Conservation (phyloP, 176 grass and related monocot genomes). For the Raddia guianensis region DNA sequence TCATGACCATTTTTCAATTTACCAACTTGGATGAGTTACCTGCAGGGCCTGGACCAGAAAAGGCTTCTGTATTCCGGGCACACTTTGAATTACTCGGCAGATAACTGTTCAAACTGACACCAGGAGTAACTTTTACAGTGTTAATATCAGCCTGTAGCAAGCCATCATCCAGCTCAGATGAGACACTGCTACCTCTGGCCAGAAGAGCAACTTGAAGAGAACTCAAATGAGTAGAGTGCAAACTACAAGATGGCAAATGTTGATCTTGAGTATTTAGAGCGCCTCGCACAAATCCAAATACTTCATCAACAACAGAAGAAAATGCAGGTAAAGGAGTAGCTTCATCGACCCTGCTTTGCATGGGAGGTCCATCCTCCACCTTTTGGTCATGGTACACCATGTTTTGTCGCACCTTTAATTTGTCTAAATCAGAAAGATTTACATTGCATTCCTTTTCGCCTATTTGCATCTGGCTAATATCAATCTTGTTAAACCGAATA, state of each 20-base stretch:
- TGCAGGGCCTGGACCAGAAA: constrained; percentile 44
- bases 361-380: constrained; percentile 44
- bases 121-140: constrained; percentile 32
- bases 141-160: constrained; percentile 44
- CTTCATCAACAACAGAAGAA: constrained; percentile 74
- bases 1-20: constrained; percentile 50
- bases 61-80: constrained; percentile 39
- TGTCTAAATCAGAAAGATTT: constrained; percentile 59
- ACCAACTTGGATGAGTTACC: constrained; percentile 47
- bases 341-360: constrained; percentile 37
- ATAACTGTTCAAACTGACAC: constrained; percentile 41
- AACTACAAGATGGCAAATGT: constrained; percentile 41
- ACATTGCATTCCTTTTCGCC: constrained; percentile 59
- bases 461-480: constrained; percentile 69
- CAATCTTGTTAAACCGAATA: constrained; percentile 65
- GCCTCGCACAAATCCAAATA: constrained; percentile 50
- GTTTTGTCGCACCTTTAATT: constrained; percentile 45
- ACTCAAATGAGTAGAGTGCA: constrained; percentile 40
- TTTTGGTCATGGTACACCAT: constrained; percentile 37
- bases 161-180: constrained; percentile 40
- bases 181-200: constrained; percentile 19
- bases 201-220: constrained; percentile 44
- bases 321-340: constrained; percentile 48
- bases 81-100: constrained; percentile 36
- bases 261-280: constrained; percentile 44